Conservation (phyloP, 2,329 filamentous ascomycete species). For the Claviceps paspali region DNA sequence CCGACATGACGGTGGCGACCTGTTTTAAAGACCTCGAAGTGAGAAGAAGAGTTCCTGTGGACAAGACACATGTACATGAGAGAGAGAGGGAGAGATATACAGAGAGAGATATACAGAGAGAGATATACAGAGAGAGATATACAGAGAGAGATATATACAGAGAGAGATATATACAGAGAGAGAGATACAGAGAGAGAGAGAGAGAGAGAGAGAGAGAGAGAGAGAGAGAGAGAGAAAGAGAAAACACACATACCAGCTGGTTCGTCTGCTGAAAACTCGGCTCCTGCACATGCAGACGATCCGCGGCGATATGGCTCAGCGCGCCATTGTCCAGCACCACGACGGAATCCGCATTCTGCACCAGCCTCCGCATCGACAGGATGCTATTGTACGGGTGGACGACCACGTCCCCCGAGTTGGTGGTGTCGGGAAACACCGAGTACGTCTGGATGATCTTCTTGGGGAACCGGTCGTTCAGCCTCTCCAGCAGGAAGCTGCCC, state of each 20-base stretch:
- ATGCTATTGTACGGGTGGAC: constrained; percentile 98
- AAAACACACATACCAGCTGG: constrained; percentile 48
- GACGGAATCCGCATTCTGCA: constrained; percentile 93
- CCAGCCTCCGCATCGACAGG: constrained; percentile 76
- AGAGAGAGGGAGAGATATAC: too few relatives aligned
- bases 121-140: too few relatives aligned
- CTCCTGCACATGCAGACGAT: constrained; percentile 85
- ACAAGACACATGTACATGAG: too few relatives aligned
- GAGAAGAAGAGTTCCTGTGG: too few relatives aligned
- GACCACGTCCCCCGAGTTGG: constrained; percentile 75
- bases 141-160: too few relatives aligned
- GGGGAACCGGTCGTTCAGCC: constrained; percentile 91
- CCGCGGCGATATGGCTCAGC: constrained; percentile 81
- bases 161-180: too few relatives aligned
- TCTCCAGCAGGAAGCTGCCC: constrained; percentile 85
- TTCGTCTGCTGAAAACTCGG: constrained; percentile 97
- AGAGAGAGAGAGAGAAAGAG: neutral
- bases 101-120: too few relatives aligned
- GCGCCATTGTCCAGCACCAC: constrained; percentile 96
- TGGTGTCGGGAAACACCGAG: constrained; percentile 92
- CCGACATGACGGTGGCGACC: constrained; percentile 96
- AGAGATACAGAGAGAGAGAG: too few relatives aligned
- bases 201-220: too few relatives aligned
- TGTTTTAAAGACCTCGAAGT: too few relatives aligned
- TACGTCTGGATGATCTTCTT: constrained; percentile 99